Percentiles rank a stretch among this genome's conserved stretches.
phyloP scores from a whole-genome alignment of 352 stramenopile species.

The Pythium brachiatum region DNA sequence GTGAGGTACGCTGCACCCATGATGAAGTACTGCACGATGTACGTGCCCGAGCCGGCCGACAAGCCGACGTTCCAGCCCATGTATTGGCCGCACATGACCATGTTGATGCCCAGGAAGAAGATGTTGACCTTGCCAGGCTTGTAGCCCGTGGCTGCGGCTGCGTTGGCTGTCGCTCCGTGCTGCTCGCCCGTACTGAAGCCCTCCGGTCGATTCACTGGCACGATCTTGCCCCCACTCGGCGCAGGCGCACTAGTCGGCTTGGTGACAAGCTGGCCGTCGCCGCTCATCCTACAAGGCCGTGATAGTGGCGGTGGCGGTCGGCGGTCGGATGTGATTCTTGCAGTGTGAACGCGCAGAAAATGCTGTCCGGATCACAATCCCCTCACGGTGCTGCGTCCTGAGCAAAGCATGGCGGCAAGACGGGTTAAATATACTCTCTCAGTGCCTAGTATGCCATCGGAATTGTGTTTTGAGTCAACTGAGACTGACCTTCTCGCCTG shows the following conservation, averaged over 20 bases:
- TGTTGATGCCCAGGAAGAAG: constrained; percentile 20
- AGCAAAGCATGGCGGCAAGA: too few relatives aligned
- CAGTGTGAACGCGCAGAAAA: too few relatives aligned
- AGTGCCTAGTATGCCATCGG: too few relatives aligned
- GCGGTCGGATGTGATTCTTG: too few relatives aligned
- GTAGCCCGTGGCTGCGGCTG: neutral
- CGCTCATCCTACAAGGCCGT: neutral
- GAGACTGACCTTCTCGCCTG: too few relatives aligned
- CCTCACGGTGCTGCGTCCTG: too few relatives aligned
- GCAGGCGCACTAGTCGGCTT: neutral
- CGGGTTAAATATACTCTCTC: too few relatives aligned
- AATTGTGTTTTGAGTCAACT: too few relatives aligned
- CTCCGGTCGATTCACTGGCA: neutral
- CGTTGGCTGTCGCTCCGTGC: neutral
- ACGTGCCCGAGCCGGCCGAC: neutral
- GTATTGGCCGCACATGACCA: constrained; percentile 19
- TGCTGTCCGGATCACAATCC: too few relatives aligned
- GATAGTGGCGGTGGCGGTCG: neutral
- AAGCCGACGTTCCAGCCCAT: constrained; percentile 26
- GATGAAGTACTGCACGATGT: constrained; percentile 10
- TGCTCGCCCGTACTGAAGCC: neutral
- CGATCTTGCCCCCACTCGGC: neutral
- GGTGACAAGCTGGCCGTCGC: neutral
- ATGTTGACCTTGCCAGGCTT: constrained; percentile 11
- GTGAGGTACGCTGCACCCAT: constrained; percentile 23